Conservation (phyloP, 495 filamentous ascomycete genomes). For the Tuber microsphaerosporum region DNA sequence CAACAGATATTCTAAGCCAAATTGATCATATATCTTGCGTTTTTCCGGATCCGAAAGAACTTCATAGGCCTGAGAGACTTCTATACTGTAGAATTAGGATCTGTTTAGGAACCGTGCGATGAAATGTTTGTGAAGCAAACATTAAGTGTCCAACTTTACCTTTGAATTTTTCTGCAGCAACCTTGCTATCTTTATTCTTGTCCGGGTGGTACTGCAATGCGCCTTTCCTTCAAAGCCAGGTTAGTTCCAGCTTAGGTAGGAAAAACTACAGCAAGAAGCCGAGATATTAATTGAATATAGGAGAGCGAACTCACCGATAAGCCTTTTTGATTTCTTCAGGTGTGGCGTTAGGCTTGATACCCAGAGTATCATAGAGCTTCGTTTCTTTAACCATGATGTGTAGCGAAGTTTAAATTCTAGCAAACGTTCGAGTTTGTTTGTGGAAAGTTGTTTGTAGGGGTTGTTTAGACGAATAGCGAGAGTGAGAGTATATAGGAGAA, state of each 20-base stretch:
- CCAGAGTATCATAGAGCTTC: slow-evolving; percentile 72
- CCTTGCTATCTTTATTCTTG: slow-evolving; percentile 89
- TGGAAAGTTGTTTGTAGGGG: slow-evolving; percentile 9
- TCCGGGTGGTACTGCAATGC: slow-evolving; percentile 93
- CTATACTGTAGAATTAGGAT: slow-evolving; percentile 43
- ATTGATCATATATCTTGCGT: slow-evolving; percentile 91
- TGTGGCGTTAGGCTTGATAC: slow-evolving; percentile 66
- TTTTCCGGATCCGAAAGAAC: slow-evolving; percentile 96
- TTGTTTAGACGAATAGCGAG: slow-evolving; percentile 9
- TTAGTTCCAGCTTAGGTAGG: slow-evolving; percentile 4
- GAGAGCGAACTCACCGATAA: slow-evolving; percentile 59
- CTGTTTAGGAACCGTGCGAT: slow-evolving; percentile 5
- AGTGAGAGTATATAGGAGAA: neutral
- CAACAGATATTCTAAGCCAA: slow-evolving; percentile 83
- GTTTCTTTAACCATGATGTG: slow-evolving; percentile 74
- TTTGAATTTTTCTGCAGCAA: slow-evolving; percentile 83
- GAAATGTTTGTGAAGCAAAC: neutral
- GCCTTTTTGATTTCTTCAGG: slow-evolving; percentile 97
- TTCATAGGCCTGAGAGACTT: slow-evolving; percentile 93
- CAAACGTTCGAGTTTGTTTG: slow-evolving; percentile 9
- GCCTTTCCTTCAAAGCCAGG: slow-evolving; percentile 55
- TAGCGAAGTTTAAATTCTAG: neutral
- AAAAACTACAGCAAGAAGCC: slow-evolving; percentile 6
- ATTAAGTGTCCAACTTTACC: slow-evolving; percentile 42
- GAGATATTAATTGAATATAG: slow-evolving; percentile 5